phyloP scores from a whole-genome alignment of 352 stramenopile genomes.

The Blastocystis sp. region DNA sequence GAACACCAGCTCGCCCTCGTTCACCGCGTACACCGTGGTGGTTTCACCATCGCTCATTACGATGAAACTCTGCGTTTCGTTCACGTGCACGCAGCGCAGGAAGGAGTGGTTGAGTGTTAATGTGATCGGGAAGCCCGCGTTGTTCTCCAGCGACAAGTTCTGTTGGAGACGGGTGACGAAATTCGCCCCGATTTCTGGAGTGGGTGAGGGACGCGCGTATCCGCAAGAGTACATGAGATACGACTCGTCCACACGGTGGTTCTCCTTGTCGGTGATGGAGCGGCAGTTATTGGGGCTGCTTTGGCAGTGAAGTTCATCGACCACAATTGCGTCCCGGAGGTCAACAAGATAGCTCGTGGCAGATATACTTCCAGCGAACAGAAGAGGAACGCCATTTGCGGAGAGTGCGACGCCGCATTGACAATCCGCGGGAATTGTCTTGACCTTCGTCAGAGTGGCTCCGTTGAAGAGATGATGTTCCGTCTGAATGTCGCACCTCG shows the following conservation, averaged over 20 bases:
- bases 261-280: conserved; percentile 17
- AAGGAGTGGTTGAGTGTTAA: neutral
- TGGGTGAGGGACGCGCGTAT: neutral
- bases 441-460: neutral
- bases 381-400: neutral
- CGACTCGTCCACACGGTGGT: conserved; percentile 18
- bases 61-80: neutral
- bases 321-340: neutral
- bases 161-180: conserved; percentile 30
- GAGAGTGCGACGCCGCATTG: neutral
- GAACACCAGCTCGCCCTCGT: neutral
- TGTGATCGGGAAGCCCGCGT: neutral
- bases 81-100: conserved; percentile 19
- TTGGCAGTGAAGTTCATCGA: conserved; percentile 18
- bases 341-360: conserved; percentile 3
- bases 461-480: neutral
- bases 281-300: conserved; percentile 8
- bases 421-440: neutral
- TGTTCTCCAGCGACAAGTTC: conserved; percentile 1
- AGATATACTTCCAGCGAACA: conserved; percentile 23
- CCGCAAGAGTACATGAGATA: conserved; percentile 39
- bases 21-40: neutral
- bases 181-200: neutral
- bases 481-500: neutral
- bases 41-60: conserved; percentile 25